phyloP scores from a whole-genome alignment of 2,329 filamentous ascomycete species.

The Claviceps monticola region DNA sequence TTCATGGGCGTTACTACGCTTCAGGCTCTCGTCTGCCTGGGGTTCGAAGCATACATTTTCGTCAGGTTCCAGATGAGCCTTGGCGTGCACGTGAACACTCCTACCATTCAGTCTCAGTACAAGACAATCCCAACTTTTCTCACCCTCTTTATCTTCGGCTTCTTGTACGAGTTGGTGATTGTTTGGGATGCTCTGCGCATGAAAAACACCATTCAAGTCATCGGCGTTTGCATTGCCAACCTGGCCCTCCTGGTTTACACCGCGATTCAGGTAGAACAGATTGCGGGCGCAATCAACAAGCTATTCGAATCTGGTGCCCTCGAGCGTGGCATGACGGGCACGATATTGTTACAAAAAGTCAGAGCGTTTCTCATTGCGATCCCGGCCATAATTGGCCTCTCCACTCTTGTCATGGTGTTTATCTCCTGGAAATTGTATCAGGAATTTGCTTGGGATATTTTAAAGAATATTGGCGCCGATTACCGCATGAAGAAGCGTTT shows the following conservation, averaged over 20 bases:
- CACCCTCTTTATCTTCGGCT: conserved; percentile 93
- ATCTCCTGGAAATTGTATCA: conserved; percentile 93
- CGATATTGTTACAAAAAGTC: conserved; percentile 52
- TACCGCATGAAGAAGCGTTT: conserved; percentile 94
- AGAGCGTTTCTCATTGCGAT: conserved; percentile 72
- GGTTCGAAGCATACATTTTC: conserved; percentile 88
- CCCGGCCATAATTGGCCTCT: conserved; percentile 67
- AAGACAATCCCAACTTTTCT: conserved; percentile 87
- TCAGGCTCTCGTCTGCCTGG: conserved; percentile 70
- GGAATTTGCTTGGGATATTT: conserved; percentile 97
- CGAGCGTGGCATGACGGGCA: conserved; percentile 14
- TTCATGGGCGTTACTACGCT: conserved; percentile 62
- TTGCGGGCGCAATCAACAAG: conserved; percentile 53
- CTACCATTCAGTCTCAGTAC: conserved; percentile 34
- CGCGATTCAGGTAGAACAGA: conserved; percentile 84
- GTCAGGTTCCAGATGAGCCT: conserved; percentile 63
- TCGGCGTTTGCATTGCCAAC: conserved; percentile 88
- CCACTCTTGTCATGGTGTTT: conserved; percentile 58
- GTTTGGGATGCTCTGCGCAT: conserved; percentile 86
- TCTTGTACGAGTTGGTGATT: conserved; percentile 78
- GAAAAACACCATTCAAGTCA: conserved; percentile 98
- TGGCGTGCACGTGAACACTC: conserved; percentile 23
- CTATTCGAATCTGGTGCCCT: conserved; percentile 36
- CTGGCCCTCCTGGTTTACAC: conserved; percentile 85
- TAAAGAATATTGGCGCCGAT: conserved; percentile 97